Evolutionary conservation across 2,329 filamentous ascomycete genomes (phyloP).

Genomic region (Chaetomiaceae sp.): DNA sequence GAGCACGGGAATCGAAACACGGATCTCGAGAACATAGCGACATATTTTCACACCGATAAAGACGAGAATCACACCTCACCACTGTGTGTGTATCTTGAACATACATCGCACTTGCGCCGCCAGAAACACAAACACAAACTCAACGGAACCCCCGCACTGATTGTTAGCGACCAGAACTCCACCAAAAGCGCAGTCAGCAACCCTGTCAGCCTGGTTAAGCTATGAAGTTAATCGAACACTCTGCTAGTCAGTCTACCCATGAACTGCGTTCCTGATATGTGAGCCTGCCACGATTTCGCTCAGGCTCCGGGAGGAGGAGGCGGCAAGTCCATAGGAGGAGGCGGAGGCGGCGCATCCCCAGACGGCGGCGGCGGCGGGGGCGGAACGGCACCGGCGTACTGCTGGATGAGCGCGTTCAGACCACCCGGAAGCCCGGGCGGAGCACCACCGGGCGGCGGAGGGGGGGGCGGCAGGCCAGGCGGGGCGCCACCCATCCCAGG

Average conservation of each 20-base stretch:
- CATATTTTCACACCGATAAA: too few relatives aligned
- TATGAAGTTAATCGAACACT: conserved; percentile 7
- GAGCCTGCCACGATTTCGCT: conserved; percentile 25
- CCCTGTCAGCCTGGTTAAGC: background rate
- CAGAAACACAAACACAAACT: too few relatives aligned
- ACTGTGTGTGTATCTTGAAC: too few relatives aligned
- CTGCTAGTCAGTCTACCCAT: conserved; percentile 25
- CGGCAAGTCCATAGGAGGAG: conserved; percentile 33
- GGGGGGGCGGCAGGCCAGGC: conserved; percentile 25
- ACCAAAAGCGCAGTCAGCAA: background rate
- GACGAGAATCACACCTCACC: too few relatives aligned
- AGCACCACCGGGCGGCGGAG: conserved; percentile 30
- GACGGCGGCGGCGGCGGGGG: conserved; percentile 26
- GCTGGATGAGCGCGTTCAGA: conserved; percentile 60
- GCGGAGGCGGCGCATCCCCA: conserved; percentile 32
- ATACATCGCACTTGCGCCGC: too few relatives aligned
- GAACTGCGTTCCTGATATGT: too few relatives aligned
- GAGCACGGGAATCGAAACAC: too few relatives aligned
- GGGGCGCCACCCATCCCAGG: conserved; percentile 45
- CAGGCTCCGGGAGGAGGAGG: conserved; percentile 30
- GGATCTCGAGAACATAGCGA: too few relatives aligned
- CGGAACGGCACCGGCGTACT: conserved; percentile 38
- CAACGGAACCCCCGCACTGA: too few relatives aligned
- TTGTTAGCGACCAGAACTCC: background rate
- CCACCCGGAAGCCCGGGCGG: conserved; percentile 51